These are phyloP conservation scores for Suhomyces canberraensis DNA, from an alignment of 805 yeast genomes.

Conservation along the genomic window DNA sequence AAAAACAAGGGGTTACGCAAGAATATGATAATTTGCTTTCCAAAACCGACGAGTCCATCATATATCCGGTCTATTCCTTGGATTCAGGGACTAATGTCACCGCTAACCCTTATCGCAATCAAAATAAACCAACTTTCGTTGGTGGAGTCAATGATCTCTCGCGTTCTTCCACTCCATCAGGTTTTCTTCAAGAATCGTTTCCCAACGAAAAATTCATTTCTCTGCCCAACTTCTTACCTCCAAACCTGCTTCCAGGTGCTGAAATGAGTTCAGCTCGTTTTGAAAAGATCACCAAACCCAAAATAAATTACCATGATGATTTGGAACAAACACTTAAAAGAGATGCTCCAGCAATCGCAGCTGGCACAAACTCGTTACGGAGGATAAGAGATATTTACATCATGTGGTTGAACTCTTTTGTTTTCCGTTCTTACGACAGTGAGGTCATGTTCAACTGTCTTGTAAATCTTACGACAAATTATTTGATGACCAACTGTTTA, in stretches of 20 bases:
- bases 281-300: not conserved
- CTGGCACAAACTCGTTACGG: constrained; percentile 25
- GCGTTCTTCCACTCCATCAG: no score
- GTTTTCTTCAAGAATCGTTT: no score
- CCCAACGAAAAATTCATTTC: no score
- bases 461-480: constrained; percentile 38
- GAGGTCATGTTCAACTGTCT: constrained; percentile 35
- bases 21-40: constrained; percentile 33
- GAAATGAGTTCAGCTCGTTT: not conserved
- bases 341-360: constrained; percentile 3
- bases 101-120: constrained; percentile 2
- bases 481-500: constrained; percentile 30
- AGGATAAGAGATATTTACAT: constrained; percentile 30
- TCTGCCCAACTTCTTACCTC: no score
- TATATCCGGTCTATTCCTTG: constrained; percentile 37
- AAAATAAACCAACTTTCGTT: no score
- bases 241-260: not conserved
- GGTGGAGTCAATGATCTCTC: no score
- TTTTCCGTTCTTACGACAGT: constrained; percentile 20
- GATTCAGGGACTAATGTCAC: constrained; percentile 1
- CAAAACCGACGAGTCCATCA: constrained; percentile 27
- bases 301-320: not conserved
- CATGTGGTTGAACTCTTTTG: constrained; percentile 32
- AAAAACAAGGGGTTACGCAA: constrained; percentile 16
- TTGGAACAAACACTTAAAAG: not conserved